These are phyloP conservation scores for Fremontodendron californicum DNA, from an alignment of 345 rosid species.

Conservation along the genomic window DNA sequence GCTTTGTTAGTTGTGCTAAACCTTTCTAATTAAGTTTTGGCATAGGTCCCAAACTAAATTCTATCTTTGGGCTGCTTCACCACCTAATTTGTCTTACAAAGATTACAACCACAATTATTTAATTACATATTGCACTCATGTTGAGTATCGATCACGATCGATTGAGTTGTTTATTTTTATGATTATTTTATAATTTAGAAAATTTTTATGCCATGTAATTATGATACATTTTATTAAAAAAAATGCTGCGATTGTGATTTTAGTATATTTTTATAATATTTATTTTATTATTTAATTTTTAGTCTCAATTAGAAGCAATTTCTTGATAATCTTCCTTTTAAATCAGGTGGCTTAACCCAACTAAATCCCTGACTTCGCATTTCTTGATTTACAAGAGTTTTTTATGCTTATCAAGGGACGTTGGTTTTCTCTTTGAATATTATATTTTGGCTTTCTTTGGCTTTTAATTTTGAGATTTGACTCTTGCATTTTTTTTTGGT, in stretches of 20 bases:
- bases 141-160: too few species aligned
- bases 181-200: too few species aligned
- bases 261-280: too few species aligned
- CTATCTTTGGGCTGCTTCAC: background rate
- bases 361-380: background rate
- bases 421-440: background rate
- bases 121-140: too few species aligned
- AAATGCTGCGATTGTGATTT: background rate
- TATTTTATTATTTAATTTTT: background rate
- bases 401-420: background rate
- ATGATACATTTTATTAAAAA: too few species aligned
- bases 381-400: background rate
- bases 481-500: background rate
- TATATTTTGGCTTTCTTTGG: background rate
- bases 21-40: background rate
- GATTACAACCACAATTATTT: background rate
- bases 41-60: background rate
- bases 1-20: background rate
- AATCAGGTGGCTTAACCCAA: background rate
- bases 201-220: too few species aligned
- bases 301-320: background rate
- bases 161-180: too few species aligned
- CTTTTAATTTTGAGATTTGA: background rate
- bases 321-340: background rate
- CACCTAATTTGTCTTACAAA: background rate